Percentiles rank a stretch among this genome's conserved stretches.
Evolutionary conservation across 345 rosid species (phyloP).

Genomic region (Xanthoceras sorbifolium): DNA sequence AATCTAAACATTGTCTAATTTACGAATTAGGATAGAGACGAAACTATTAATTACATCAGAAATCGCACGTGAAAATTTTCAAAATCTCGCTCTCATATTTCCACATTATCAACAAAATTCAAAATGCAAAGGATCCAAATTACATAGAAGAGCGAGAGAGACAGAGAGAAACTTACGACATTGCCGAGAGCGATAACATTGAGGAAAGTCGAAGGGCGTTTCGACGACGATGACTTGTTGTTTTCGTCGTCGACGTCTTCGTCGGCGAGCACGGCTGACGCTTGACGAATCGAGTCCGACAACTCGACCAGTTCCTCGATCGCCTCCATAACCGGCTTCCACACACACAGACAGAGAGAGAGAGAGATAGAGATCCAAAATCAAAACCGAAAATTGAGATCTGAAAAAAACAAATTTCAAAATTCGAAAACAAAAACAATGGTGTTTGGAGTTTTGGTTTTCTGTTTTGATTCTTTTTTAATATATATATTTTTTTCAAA

Average conservation of each 20-base stretch:
- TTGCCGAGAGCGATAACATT: conserved; percentile 87
- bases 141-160: neutral
- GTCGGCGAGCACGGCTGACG: conserved; percentile 84
- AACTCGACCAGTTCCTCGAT: conserved; percentile 89
- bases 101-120: neutral
- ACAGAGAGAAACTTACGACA: conserved; percentile 59
- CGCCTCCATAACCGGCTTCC: conserved; percentile 64
- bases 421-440: neutral
- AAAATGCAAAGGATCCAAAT: conserved; percentile 31
- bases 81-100: neutral
- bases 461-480: too few species aligned
- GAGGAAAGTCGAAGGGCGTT: conserved; percentile 73
- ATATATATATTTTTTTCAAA: too few species aligned
- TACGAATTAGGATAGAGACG: too few species aligned
- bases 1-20: too few species aligned
- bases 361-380: conserved; percentile 7
- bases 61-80: too few species aligned
- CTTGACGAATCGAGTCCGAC: conserved; percentile 90
- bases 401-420: neutral
- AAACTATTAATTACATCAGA: too few species aligned
- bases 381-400: neutral
- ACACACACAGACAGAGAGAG: too few species aligned
- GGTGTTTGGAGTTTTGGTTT: too few species aligned
- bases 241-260: conserved; percentile 73
- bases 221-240: conserved; percentile 47